Conservation (phyloP, 306 rosid genomes). For the Coriaria nepalensis region DNA sequence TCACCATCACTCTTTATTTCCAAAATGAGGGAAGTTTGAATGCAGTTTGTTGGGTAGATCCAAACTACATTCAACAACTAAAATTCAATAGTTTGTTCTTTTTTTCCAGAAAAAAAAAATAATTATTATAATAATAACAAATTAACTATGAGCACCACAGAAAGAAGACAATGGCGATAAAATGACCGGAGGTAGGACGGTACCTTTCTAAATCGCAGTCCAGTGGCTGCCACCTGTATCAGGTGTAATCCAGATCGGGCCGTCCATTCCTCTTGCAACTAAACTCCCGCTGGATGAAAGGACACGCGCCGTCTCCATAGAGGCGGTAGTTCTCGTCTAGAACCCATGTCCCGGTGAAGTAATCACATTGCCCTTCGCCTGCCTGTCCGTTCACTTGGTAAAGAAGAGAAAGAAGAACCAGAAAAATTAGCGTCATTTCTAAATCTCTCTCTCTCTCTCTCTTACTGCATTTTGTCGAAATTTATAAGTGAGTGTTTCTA, state of each 20-base stretch:
- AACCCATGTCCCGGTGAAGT: constrained; percentile 63
- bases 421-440: background rate
- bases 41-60: no score
- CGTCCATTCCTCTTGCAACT: constrained; percentile 65
- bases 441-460: no score
- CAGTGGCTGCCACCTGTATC: constrained; percentile 73
- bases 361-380: constrained; percentile 23
- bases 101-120: background rate
- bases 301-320: constrained; percentile 39
- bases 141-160: no score
- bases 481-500: no score
- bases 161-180: background rate
- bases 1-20: no score
- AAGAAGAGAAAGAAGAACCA: background rate
- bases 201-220: constrained; percentile 50
- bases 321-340: constrained; percentile 48
- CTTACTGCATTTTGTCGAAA: no score
- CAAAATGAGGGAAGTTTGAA: no score
- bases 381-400: background rate
- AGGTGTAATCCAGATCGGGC: constrained; percentile 47
- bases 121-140: background rate
- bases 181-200: background rate
- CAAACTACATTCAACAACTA: no score
- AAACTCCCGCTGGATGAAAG: constrained; percentile 68
- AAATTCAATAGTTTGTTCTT: no score